Evolutionary conservation across 192 early-diverging fungal genomes (phyloP).

Genomic region (Gaertneriomyces sp.): DNA sequence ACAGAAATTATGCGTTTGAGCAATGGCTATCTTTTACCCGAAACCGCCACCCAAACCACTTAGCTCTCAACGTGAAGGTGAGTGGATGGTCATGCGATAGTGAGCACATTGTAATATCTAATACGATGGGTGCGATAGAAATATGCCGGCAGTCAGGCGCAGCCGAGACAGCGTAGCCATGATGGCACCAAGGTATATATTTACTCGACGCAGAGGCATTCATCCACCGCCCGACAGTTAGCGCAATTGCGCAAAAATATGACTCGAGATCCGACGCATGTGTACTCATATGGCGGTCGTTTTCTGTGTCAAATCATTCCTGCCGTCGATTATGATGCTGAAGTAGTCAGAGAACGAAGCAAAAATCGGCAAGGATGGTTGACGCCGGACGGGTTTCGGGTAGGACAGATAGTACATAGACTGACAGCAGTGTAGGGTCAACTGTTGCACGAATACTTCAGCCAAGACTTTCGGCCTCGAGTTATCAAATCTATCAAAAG

Average conservation of each 20-base stretch:
- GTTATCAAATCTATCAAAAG: slow-evolving; percentile 10
- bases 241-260: slow-evolving; percentile 7
- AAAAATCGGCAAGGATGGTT: slow-evolving; percentile 1
- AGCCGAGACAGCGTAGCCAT: not conserved
- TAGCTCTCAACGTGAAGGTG: slow-evolving; percentile 20
- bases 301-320: slow-evolving; percentile 20
- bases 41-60: slow-evolving; percentile 19
- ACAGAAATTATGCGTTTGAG: slow-evolving; percentile 13
- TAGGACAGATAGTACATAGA: no score
- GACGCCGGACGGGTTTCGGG: slow-evolving; percentile 6
- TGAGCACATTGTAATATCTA: no score
- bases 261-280: slow-evolving; percentile 6
- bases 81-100: no score
- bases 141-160: not conserved
- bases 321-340: slow-evolving; percentile 21
- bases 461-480: no score
- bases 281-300: slow-evolving; percentile 17
- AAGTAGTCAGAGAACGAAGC: not conserved
- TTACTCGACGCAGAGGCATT: slow-evolving; percentile 22
- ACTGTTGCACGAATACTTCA: no score
- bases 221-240: slow-evolving; percentile 12
- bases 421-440: no score
- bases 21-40: slow-evolving; percentile 3
- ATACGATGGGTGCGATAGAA: not conserved
- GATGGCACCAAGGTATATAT: slow-evolving; percentile 6